Conservation (phyloP, 2,329 filamentous ascomycete genomes). For the Didymellaceae sp. region DNA sequence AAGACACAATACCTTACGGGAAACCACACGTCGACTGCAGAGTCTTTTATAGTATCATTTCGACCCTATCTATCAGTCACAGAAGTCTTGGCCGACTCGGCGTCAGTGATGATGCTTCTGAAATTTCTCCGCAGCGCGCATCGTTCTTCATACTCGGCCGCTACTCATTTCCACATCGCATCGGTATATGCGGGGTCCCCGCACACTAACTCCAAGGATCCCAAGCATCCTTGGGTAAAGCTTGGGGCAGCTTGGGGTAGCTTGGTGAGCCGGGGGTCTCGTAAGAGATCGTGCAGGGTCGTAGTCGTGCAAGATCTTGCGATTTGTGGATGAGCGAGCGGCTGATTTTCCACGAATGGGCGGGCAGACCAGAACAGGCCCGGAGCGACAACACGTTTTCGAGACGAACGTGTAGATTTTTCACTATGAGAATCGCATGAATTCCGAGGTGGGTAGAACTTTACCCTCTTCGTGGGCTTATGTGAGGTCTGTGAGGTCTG, state of each 20-base stretch:
- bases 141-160: conserved; percentile 1
- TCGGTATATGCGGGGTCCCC: conserved; percentile 23
- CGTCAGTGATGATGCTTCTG: not conserved
- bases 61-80: not conserved
- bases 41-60: not conserved
- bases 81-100: conserved; percentile 1
- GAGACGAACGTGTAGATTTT: no score
- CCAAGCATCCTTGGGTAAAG: conserved; percentile 24
- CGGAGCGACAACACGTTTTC: no score
- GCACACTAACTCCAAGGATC: conserved; percentile 24
- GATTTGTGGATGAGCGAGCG: conserved; percentile 13
- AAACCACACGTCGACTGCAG: no score
- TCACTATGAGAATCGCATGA: no score
- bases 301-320: not conserved
- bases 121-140: conserved; percentile 23
- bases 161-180: conserved; percentile 21
- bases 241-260: conserved; percentile 26
- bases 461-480: no score
- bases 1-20: not conserved
- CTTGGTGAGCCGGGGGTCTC: conserved; percentile 7
- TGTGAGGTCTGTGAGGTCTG: no score
- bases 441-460: no score
- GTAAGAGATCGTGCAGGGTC: conserved; percentile 32
- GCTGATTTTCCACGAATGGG: conserved; percentile 19
- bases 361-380: no score